phyloP scores from a whole-genome alignment of 805 yeast genomes.

The Candida dendrica region DNA sequence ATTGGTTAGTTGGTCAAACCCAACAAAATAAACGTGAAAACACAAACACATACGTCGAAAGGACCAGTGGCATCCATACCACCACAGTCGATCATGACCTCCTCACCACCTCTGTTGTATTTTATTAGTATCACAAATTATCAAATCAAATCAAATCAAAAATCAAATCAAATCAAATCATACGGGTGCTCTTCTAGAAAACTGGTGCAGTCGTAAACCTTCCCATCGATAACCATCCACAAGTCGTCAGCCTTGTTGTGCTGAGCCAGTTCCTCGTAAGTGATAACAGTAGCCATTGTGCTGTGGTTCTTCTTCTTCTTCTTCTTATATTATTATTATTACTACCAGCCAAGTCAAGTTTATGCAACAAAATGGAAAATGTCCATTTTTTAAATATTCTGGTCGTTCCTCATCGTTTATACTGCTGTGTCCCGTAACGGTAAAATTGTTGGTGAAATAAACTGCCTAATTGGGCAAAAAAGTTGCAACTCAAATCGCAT shows the following conservation, averaged over 20 bases:
- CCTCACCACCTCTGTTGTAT: slow-evolving; percentile 64
- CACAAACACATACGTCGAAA: slow-evolving; percentile 42
- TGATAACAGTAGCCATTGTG: slow-evolving; percentile 42
- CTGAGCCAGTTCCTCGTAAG: slow-evolving; percentile 59
- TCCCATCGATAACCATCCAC: slow-evolving; percentile 81
- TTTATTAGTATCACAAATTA: slow-evolving; percentile 30
- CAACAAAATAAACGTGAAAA: not conserved
- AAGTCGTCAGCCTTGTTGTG: slow-evolving; percentile 74
- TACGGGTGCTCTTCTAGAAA: slow-evolving; percentile 52
- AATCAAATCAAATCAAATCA: slow-evolving; percentile 14
- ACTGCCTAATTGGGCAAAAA: not conserved
- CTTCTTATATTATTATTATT: too few species aligned
- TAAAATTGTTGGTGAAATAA: not conserved
- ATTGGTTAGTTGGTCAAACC: slow-evolving; percentile 31
- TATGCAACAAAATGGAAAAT: too few species aligned
- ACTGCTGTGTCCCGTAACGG: not conserved
- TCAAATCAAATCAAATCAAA: slow-evolving; percentile 14
- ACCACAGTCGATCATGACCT: slow-evolving; percentile 72
- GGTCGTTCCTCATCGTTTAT: not conserved
- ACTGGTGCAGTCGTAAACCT: slow-evolving; percentile 76
- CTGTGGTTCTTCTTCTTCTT: too few species aligned
- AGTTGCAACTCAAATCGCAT: not conserved
- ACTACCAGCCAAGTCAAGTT: too few species aligned
- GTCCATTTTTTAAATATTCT: not conserved
- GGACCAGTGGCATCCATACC: slow-evolving; percentile 82